Base-by-base conservation (phyloP, 1,284 basidiomycete species). In the Amylostereum areolatum region DNA sequence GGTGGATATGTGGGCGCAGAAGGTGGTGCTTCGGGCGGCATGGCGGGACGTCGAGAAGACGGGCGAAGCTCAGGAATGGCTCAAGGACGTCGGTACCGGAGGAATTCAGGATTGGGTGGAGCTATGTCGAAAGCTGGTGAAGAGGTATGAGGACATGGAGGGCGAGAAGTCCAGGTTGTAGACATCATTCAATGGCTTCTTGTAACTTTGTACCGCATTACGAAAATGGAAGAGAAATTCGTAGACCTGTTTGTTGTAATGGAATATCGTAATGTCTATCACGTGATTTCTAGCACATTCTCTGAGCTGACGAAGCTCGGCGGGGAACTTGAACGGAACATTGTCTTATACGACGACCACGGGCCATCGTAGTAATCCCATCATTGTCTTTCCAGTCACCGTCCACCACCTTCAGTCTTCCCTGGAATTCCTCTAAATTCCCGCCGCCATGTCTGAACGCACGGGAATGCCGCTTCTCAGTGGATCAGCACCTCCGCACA, bases 401-500 rank as follows among this genome's bases (percentile, higher is more conserved):
- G n/a, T 39, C 27, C 37, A 12, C 37, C 37, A 39, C 37, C 37
- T 18, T 39, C 37, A 39, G n/a, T 39, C 37, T 7, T 7, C 37
- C 37, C 12, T n/a, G 5, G 37, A 39, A n/a, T 6, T 39, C 37
- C 37, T 39, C 37, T 39, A 45, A 12, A n/a, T 27, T n/a, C n/a
- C 32, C 11, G 25, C n/a, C 36, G 4, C 24, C 28, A 53, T 53
- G 52, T 2, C 44, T 5, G 52, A 54, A 9, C 49, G 47, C 28
- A 53, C 63, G 46, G 86, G 86, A 34, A 66, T 89, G 49, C 86
- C 86, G 1, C 66, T 89, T 2, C 74, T 89, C 43, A 89, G 85
- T 55, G 84, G 85, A 1, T 79, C 73, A 3, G 79, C 80, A 3
- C 67, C 69, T 1, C 55, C 64, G 5, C 63, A 61, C 34, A 60